Evolutionary conservation across 2,329 filamentous ascomycete genomes (phyloP).

Genomic region (Monilinia aucupariae): DNA sequence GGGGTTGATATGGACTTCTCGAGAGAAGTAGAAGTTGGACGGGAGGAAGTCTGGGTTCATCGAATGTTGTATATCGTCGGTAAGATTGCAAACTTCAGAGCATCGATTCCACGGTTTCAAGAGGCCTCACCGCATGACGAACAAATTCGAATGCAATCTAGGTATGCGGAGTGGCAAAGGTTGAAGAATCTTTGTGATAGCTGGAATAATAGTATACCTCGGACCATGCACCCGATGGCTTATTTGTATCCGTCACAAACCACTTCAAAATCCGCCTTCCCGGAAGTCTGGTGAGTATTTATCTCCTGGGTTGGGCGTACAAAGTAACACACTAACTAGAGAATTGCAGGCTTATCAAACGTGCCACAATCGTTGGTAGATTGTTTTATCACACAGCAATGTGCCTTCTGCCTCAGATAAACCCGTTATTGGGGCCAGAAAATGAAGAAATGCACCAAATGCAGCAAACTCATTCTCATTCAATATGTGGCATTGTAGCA

Average conservation of each 20-base stretch:
- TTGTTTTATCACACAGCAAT: slow-evolving; percentile 87
- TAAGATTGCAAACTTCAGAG: slow-evolving; percentile 80
- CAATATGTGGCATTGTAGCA: slow-evolving; percentile 84
- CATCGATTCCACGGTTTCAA: slow-evolving; percentile 58
- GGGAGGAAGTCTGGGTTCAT: slow-evolving; percentile 82
- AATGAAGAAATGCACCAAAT: slow-evolving; percentile 62
- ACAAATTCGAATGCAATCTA: slow-evolving; percentile 56
- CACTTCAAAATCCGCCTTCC: slow-evolving; percentile 67
- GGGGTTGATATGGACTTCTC: slow-evolving; percentile 73
- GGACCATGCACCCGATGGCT: slow-evolving; percentile 81
- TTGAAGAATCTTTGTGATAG: slow-evolving; percentile 77
- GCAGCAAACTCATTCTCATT: slow-evolving; percentile 69
- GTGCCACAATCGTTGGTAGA: slow-evolving; percentile 72
- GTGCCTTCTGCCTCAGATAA: slow-evolving; percentile 71
- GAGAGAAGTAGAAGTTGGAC: slow-evolving; percentile 50
- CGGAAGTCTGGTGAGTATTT: slow-evolving; percentile 69
- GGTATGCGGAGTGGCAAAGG: slow-evolving; percentile 69
- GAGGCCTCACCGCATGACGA: slow-evolving; percentile 57
- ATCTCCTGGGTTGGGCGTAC: slow-evolving; percentile 4
- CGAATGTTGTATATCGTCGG: slow-evolving; percentile 84
- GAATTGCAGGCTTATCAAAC: slow-evolving; percentile 65
- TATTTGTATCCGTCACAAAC: slow-evolving; percentile 66
- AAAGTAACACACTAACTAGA: slow-evolving; percentile 27
- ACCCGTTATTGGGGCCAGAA: slow-evolving; percentile 58
- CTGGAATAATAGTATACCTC: slow-evolving; percentile 74